phyloP scores from a whole-genome alignment of 805 yeast genomes.

The Ogataea paradorogensis region DNA sequence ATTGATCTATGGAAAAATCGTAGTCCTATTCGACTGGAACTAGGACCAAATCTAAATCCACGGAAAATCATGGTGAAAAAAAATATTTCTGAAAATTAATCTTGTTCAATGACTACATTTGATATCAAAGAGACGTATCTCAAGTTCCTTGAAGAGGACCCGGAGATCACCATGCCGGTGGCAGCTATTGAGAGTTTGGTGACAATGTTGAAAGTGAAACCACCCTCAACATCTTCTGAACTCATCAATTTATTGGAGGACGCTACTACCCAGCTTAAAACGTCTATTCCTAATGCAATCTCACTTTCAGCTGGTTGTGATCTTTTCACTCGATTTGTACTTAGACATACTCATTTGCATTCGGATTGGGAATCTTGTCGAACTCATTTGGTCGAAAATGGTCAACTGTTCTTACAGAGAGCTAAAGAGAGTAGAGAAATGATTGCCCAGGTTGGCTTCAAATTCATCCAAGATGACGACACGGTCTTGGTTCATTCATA shows the following conservation, averaged over 20 bases:
- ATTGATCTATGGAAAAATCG: conserved; percentile 1
- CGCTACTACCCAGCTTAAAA: conserved; percentile 72
- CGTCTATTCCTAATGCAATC: conserved; percentile 83
- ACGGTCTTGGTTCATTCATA: conserved; percentile 84
- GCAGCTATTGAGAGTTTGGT: conserved; percentile 97
- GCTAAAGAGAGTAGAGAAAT: conserved; percentile 86
- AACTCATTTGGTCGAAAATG: conserved; percentile 86
- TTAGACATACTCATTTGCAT: conserved; percentile 80
- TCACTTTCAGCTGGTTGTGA: conserved; percentile 98
- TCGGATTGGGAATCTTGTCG: conserved; percentile 95
- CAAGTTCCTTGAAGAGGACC: conserved; percentile 77
- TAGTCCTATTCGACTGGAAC: not conserved
- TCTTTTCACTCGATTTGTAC: conserved; percentile 87
- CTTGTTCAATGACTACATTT: conserved; percentile 36
- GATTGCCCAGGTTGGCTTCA: conserved; percentile 83
- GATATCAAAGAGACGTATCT: conserved; percentile 82
- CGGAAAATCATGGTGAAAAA: conserved; percentile 3
- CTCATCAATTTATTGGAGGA: conserved; percentile 75
- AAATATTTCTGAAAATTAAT: conserved; percentile 2
- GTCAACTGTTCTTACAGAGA: conserved; percentile 84
- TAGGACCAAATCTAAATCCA: not conserved
- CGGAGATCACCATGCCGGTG: conserved; percentile 98
- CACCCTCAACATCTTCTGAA: conserved; percentile 93
- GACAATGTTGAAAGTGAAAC: conserved; percentile 72
- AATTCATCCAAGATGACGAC: conserved; percentile 92